A percentile compares a stretch with the other conserved stretches of the same genome.
These are phyloP conservation scores for Gonapodya sp. DNA, from an alignment of 192 early-diverging fungal species.

Conservation along the genomic window DNA sequence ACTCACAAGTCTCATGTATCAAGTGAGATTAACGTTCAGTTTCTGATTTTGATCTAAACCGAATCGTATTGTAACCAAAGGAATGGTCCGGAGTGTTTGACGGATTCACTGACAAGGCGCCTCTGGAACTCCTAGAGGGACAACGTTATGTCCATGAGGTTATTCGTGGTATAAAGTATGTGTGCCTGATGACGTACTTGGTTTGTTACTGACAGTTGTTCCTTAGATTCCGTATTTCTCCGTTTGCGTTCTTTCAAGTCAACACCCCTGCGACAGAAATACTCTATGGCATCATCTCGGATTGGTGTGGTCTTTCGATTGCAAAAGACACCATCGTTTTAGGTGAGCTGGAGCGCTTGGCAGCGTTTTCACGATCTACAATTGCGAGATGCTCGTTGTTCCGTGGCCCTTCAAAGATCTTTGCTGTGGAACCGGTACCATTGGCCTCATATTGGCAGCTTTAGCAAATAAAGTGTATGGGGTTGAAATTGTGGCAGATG, in stretches of 20 bases:
- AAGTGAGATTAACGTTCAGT: too few relatives aligned
- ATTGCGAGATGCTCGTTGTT: neutral
- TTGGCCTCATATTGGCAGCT: conserved; percentile 64
- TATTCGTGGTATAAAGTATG: conserved; percentile 33
- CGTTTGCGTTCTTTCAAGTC: conserved; percentile 69
- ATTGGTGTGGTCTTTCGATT: conserved; percentile 33
- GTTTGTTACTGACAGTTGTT: neutral
- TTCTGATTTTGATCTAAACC: too few relatives aligned
- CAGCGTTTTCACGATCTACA: neutral
- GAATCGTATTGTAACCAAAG: conserved; percentile 20
- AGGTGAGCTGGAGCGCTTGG: neutral
- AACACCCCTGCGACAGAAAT: conserved; percentile 61
- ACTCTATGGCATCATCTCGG: conserved; percentile 43
- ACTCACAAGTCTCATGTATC: neutral
- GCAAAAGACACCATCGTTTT: conserved; percentile 35
- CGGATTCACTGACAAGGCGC: conserved; percentile 40
- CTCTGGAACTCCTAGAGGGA: conserved; percentile 38
- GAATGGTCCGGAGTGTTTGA: conserved; percentile 37
- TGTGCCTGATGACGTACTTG: neutral
- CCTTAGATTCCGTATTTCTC: conserved; percentile 56
- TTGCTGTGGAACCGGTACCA: conserved; percentile 80
- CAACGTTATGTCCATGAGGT: conserved; percentile 50
- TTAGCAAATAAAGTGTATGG: conserved; percentile 46
- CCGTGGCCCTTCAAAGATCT: conserved; percentile 35
- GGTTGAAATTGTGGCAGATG: conserved; percentile 54